Base-by-base conservation (phyloP, 2,329 filamentous ascomycete species). In the Stagonosporopsis chrysanthemi region DNA sequence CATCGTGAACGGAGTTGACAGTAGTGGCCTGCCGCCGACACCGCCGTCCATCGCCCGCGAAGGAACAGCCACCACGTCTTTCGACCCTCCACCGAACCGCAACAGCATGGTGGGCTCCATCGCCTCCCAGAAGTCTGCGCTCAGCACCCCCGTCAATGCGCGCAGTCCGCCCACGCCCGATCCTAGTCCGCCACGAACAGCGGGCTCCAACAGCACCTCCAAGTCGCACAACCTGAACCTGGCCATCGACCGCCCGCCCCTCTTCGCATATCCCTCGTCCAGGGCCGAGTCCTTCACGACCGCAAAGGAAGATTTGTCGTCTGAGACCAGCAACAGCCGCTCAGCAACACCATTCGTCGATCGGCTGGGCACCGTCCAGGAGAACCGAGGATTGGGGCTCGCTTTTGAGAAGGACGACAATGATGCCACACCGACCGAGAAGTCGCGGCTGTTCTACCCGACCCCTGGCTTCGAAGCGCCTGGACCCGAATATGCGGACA, bases 241-340 rank as follows among this genome's bases (percentile, higher is more conserved):
- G 12, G 0, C 48, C 56, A 62, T 17, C 28, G 61, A 68, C 17
- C 74, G 73, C 24, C 71, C 74, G 2, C 59, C 61, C 6, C 57
- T 71, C 6, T 64, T 70, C 31, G 60, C 69, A 26, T 75, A 75
- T 57, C 74, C 79, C 7, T 82, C 80, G 6, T 79, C 76, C 22
- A 60, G 73, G 28, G 78, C 79, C 29, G 80, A 81, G 24, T 81
- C 79, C 0, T 82, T 81, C 63, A 76, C 71, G 41, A 82, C 80
- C 1, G 80, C 80, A 11, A 71, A 73, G 53, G 80, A 81, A 62
- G 76, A 78, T 15, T 71, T 69, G 5, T 73, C 73, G 23, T 75
- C 75, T 0, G 74, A 77, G 35, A 51, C 61, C 36, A 70, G 69
- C 51, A 66, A 67, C 39, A 72, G 72, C 57, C 65, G 68, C 33